phyloP scores from a whole-genome alignment of 73 alveolate species.

The Paramecium pentaurelia region DNA sequence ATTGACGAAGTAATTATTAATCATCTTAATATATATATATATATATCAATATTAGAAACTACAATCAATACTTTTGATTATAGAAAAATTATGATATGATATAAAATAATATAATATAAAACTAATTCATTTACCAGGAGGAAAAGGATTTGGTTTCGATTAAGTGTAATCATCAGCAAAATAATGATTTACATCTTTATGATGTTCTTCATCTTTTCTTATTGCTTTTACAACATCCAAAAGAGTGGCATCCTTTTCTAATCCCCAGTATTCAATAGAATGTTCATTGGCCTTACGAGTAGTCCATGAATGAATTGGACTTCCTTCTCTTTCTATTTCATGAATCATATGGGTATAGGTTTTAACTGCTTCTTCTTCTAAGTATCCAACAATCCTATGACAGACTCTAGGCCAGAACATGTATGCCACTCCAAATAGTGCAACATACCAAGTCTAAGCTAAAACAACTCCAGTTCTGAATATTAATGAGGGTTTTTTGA shows the following conservation, averaged over 20 bases:
- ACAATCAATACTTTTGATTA: too few species aligned
- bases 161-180: constrained; percentile 23
- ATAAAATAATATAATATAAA: not conserved
- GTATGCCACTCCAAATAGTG: constrained; percentile 51
- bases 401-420: constrained; percentile 70
- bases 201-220: constrained; percentile 56
- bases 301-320: constrained; percentile 42
- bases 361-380: constrained; percentile 83
- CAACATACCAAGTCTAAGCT: constrained; percentile 70
- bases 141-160: not conserved
- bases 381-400: constrained; percentile 79
- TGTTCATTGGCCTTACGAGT: constrained; percentile 61
- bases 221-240: constrained; percentile 61
- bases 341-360: constrained; percentile 70
- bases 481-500: constrained; percentile 66
- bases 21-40: too few species aligned
- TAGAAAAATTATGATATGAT: too few species aligned
- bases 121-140: not conserved
- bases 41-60: too few species aligned
- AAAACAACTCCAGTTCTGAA: constrained; percentile 67
- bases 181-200: constrained; percentile 57
- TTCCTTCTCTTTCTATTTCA: constrained; percentile 48
- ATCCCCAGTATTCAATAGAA: constrained; percentile 72
- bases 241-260: constrained; percentile 75
- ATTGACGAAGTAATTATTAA: too few species aligned